These are phyloP conservation scores for Candida xyloterini DNA, from an alignment of 805 yeast genomes.

Conservation along the genomic window DNA sequence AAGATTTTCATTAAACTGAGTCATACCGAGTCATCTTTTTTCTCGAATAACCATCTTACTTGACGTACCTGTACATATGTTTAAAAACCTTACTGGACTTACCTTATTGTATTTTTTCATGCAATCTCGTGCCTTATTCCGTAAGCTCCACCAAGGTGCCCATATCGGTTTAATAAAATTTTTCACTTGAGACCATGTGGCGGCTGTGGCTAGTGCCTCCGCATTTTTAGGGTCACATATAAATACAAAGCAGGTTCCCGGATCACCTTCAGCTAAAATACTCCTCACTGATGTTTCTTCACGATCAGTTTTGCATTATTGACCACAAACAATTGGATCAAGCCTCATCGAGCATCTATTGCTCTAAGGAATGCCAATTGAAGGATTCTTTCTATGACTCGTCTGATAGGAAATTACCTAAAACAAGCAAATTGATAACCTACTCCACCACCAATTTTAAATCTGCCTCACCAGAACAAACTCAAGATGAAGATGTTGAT, in stretches of 20 bases:
- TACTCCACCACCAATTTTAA: slow-evolving; percentile 16
- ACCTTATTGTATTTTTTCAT: slow-evolving; percentile 1
- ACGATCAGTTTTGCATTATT: slow-evolving; percentile 26
- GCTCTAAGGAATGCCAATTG: slow-evolving; percentile 22
- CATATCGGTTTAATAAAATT: not conserved
- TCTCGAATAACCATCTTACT: not conserved
- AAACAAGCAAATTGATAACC: slow-evolving; percentile 17
- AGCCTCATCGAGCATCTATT: slow-evolving; percentile 13
- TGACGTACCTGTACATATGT: slow-evolving; percentile 1
- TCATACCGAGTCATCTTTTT: not conserved
- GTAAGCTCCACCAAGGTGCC: slow-evolving; percentile 6
- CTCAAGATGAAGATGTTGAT: slow-evolving; percentile 16
- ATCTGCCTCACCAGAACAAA: not conserved
- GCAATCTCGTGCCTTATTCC: not conserved
- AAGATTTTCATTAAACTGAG: not conserved
- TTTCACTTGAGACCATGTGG: slow-evolving; percentile 1
- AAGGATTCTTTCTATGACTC: slow-evolving; percentile 14
- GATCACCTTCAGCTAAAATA: not conserved
- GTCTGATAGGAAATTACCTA: slow-evolving; percentile 1
- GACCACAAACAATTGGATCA: slow-evolving; percentile 19
- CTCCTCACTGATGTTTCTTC: slow-evolving; percentile 18
- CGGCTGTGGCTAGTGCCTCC: slow-evolving; percentile 7
- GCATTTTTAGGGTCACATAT: slow-evolving; percentile 4
- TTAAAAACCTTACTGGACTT: not conserved
- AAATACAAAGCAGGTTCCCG: slow-evolving; percentile 3